Evolutionary conservation across 1,284 basidiomycete genomes (phyloP), one percentile per base, ranked within the genome.

Genomic region (Heterobasidion occidentale): DNA sequence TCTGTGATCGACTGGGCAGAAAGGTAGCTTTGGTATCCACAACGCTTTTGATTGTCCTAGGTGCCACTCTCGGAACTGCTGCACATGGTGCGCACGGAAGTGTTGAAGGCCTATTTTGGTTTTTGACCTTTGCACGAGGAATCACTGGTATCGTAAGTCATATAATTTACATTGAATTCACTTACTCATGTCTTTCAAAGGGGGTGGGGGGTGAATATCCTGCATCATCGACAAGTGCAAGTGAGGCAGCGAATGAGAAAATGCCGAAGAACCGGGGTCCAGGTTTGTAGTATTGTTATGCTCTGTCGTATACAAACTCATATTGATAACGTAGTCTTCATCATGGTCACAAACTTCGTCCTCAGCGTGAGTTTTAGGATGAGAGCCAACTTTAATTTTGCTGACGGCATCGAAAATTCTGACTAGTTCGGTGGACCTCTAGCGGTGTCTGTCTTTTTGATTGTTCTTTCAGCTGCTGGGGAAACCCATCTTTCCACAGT

Each of bases 171-270:
- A 48, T 36, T 38, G 46, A 14, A 50, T 46, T n/a, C 15, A 36
- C 35, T 20, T 11, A 35, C 54, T 59, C 33, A 56, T 46, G 44
- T 14, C 15, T 52, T 46, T 38, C 52, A 44, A 44, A 84, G 80
- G 84, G 86, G 57, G 86, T 86, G 7, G 86, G 88, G 27, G 88
- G 88, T 12, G 88, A 91, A 71, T 92, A 91, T 67, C 87, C 88
- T 0, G 85, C 86, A 2, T 86, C 83, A 11, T 83, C 80, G 1
- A 82, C 85, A 0, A 78, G 76, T 36, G 86, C 86, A 1, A 81
- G 78, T 46, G 87, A 90, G 66, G 81, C 86, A 36, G 85, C 86
- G 9, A 90, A 91, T 63, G 88, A 91, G 69, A 80, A 78, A 59
- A 81, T 80, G 68, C 59, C 79, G 38, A 75, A 78, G 60, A 70